These are phyloP conservation scores for Plasmodium fragile DNA, from an alignment of 169 alveolate genomes.

Conservation along the genomic window DNA sequence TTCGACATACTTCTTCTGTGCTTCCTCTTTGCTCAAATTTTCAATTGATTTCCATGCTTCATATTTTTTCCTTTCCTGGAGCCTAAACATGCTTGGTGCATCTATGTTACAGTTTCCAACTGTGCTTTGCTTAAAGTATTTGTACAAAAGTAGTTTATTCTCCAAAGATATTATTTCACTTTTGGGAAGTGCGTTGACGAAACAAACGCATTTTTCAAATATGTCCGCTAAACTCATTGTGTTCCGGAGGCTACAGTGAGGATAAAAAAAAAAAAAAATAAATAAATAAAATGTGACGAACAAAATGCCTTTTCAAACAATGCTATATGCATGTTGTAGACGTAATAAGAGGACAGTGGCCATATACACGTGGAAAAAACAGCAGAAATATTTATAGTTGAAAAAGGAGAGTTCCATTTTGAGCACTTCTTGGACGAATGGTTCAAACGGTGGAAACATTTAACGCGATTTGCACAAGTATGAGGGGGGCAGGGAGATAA, in stretches of 20 bases:
- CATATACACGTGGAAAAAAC: not conserved
- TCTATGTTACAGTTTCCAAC: slow-evolving; percentile 92
- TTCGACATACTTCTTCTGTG: slow-evolving; percentile 89
- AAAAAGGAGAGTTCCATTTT: not conserved
- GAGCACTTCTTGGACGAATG: not conserved
- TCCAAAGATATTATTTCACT: slow-evolving; percentile 74
- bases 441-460: not conserved
- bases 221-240: not conserved
- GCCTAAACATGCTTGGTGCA: slow-evolving; percentile 92
- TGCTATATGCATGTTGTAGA: not conserved
- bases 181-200: slow-evolving; percentile 22
- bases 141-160: slow-evolving; percentile 85
- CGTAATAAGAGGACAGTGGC: not conserved
- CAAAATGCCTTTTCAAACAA: not conserved
- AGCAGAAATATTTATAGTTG: not conserved
- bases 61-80: slow-evolving; percentile 92
- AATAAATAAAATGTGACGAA: not conserved
- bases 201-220: slow-evolving; percentile 31
- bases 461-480: not conserved
- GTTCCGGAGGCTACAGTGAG: not conserved
- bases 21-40: slow-evolving; percentile 90
- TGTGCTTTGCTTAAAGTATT: slow-evolving; percentile 93
- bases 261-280: not conserved
- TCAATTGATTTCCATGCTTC: slow-evolving; percentile 93
- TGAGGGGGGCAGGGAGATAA: not conserved